Evolutionary conservation across 805 yeast genomes (phyloP).

Genomic region (Cyberlindnera mrakii): DNA sequence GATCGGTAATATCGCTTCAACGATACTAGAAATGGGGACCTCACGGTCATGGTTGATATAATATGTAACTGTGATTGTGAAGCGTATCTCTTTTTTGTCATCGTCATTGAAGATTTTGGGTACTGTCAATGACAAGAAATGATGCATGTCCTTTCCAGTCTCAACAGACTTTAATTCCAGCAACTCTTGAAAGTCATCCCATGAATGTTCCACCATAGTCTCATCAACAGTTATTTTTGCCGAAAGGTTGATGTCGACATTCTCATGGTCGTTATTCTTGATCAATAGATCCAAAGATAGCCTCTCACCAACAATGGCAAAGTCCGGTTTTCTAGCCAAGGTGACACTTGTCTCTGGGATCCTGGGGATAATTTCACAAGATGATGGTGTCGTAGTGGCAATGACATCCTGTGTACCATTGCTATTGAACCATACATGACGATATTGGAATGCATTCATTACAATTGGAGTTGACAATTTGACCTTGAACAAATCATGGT

Average conservation of each 20-base stretch:
- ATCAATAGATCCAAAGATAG: slow-evolving; percentile 22
- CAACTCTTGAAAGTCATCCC: slow-evolving; percentile 1
- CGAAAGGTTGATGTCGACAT: slow-evolving; percentile 25
- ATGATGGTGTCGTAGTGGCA: slow-evolving; percentile 14
- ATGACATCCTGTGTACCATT: slow-evolving; percentile 8
- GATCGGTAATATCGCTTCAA: slow-evolving; percentile 23
- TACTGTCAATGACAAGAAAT: slow-evolving; percentile 1
- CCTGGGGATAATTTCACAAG: slow-evolving; percentile 31
- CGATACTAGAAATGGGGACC: slow-evolving; percentile 23
- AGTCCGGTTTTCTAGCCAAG: slow-evolving; percentile 19
- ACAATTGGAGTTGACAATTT: slow-evolving; percentile 16
- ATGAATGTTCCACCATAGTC: background rate
- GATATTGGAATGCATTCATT: slow-evolving; percentile 7
- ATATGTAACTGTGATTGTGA: slow-evolving; percentile 21
- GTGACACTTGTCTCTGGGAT: slow-evolving; percentile 29
- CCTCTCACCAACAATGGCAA: slow-evolving; percentile 28
- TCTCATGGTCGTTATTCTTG: slow-evolving; percentile 27
- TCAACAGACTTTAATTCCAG: slow-evolving; percentile 6
- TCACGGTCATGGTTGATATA: slow-evolving; percentile 25
- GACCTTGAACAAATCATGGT: slow-evolving; percentile 13
- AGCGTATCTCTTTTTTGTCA: background rate
- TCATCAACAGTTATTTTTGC: slow-evolving; percentile 10
- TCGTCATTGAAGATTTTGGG: slow-evolving; percentile 4
- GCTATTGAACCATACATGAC: slow-evolving; percentile 12
- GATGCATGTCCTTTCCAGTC: slow-evolving; percentile 1